A percentile compares a stretch with the other conserved stretches of the same genome.
Conservation (phyloP, 75 land plant genomes). For the Pinus tabuliformis region DNA sequence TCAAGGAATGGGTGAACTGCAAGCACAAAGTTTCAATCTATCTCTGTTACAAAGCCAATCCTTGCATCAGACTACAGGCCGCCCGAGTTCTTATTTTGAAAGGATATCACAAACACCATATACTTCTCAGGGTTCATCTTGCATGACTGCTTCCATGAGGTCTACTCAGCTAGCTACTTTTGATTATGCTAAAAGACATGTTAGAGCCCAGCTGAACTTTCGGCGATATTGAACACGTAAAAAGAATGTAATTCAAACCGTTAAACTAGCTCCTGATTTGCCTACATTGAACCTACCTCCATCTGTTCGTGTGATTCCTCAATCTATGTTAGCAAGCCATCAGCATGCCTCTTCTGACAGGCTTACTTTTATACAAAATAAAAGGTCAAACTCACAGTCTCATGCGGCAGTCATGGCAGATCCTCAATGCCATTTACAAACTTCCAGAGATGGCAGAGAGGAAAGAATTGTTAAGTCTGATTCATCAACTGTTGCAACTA, state of each 20-base stretch:
- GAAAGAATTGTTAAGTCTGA: neutral
- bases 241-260: constrained; percentile 30
- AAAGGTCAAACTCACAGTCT: neutral
- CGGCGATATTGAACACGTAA: constrained; percentile 39
- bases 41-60: neutral
- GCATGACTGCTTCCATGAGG: neutral
- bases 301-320: constrained; percentile 80
- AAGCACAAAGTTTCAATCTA: constrained; percentile 9
- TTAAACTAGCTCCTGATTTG: constrained; percentile 89
- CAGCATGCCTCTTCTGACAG: constrained; percentile 7
- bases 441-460: neutral
- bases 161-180: constrained; percentile 6
- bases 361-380: neutral
- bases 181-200: constrained; percentile 8
- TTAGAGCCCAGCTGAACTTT: constrained; percentile 8
- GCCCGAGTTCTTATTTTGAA: neutral
- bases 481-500: neutral
- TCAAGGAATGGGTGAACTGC: neutral
- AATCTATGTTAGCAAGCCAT: constrained; percentile 38
- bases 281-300: constrained; percentile 95
- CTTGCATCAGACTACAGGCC: constrained; percentile 1
- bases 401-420: neutral
- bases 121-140: constrained; percentile 1
- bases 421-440: constrained; percentile 2
- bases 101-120: constrained; percentile 7